Evolutionary conservation across 2,329 filamentous ascomycete genomes (phyloP), one percentile per base, ranked within the genome.

Genomic region (Cordyceps tenuipes): DNA sequence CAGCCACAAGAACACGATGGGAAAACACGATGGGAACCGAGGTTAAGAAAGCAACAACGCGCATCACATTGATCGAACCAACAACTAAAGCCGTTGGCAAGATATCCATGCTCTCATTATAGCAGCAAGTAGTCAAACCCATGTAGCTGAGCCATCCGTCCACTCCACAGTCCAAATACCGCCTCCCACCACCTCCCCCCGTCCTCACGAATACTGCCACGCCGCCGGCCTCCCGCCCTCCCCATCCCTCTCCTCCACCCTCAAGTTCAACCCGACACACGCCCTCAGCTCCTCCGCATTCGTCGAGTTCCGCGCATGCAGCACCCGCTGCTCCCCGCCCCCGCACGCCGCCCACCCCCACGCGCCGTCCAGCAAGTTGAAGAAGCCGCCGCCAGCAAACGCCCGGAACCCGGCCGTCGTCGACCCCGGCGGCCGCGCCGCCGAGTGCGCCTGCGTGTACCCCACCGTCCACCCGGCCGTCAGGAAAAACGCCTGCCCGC

Each of bases 371-470:
- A 60, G 31, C 31, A 55, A 2, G n/a, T 72, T 72, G 29, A 72
- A 64, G 23, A 72, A 68, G 8, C 34, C 34, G 0, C 71, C 71
- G 34, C 71, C 71, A 21, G 60, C n/a, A n/a, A 69, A 72, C 15
- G 70, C 69, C 1, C 61, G 66, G 23, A 73, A 68, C 5, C 69
- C 69, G 12, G 62, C 66, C 21, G 49, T 44, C 19, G 61, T 62
- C 50, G 69, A 67, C 2, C 70, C 69, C 2, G 60, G 13, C 0
- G 71, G 71, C 23, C 70, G 64, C 52, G 61, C 56, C 2, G 68
- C 69, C 61, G 70, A 71, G 59, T 73, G 71, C 1, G 71, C 71
- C 64, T 70, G 69, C 15, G 70, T 72, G 64, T 70, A 70, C 15
- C 62, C 68, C 23, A 73, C 62, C 39, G 65, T 65, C 67, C 69